Conservation (phyloP, 805 yeast genomes). For the Cyberlindnera euphorbiiphila region DNA sequence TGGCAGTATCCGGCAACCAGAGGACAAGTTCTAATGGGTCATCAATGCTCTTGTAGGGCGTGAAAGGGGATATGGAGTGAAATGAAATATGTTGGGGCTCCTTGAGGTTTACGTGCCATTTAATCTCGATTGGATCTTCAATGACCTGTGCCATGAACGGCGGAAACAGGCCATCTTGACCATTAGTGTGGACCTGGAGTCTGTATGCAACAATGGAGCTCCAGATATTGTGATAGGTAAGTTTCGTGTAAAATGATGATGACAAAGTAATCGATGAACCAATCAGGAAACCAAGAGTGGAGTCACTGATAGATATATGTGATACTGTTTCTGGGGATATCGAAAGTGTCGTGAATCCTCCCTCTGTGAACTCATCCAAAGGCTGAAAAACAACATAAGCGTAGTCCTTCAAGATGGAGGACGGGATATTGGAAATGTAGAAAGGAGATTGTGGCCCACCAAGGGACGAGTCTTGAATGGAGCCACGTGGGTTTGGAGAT, state of each 20-base stretch:
- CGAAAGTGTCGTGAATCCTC: constrained; percentile 11
- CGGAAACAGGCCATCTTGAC: constrained; percentile 33
- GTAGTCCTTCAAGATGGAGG: constrained; percentile 37
- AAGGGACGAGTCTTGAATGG: constrained; percentile 44
- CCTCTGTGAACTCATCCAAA: constrained; percentile 5
- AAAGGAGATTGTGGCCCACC: constrained; percentile 50
- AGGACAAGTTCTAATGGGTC: constrained; percentile 40
- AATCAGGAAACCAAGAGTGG: constrained; percentile 14
- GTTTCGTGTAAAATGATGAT: constrained; percentile 40
- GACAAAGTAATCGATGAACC: constrained; percentile 32
- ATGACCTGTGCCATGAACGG: constrained; percentile 70
- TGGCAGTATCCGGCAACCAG: constrained; percentile 36
- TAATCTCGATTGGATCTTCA: constrained; percentile 64
- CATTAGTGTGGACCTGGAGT: constrained; percentile 20
- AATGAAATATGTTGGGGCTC: constrained; percentile 36
- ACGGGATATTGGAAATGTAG: constrained; percentile 41
- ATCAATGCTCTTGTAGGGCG: constrained; percentile 41
- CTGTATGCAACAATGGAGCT: constrained; percentile 57
- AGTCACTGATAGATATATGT: constrained; percentile 2
- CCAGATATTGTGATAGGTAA: constrained; percentile 55
- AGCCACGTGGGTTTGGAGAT: constrained; percentile 49
- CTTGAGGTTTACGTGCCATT: constrained; percentile 64
- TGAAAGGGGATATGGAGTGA: constrained; percentile 69
- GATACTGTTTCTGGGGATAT: constrained; percentile 1
- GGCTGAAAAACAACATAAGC: constrained; percentile 50